A percentile compares a stretch with the other conserved stretches of the same genome.
phyloP scores from a whole-genome alignment of 495 filamentous ascomycete genomes.

The Penicillium crystallinum region DNA sequence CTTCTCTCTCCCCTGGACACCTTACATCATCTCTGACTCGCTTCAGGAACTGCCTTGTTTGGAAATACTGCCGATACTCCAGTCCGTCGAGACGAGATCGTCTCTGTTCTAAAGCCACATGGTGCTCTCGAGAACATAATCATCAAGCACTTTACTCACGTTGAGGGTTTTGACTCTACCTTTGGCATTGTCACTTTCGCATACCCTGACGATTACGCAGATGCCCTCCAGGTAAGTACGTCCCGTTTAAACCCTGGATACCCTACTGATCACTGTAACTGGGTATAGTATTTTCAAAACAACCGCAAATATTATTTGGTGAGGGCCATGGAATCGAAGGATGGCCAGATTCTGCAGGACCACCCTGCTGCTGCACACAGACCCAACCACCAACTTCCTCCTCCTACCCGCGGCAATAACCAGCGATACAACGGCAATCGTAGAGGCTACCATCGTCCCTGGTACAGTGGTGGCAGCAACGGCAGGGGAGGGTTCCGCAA shows the following conservation, averaged over 20 bases:
- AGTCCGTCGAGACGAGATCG: neutral
- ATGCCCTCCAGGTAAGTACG: neutral
- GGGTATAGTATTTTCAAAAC: neutral
- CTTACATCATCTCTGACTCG: neutral
- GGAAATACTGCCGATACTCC: neutral
- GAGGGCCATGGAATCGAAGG: neutral
- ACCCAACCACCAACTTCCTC: neutral
- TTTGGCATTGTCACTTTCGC: neutral
- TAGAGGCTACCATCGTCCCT: neutral
- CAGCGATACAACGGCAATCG: neutral
- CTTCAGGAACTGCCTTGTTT: neutral
- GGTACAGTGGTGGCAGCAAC: neutral
- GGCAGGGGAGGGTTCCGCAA: neutral
- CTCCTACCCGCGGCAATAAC: neutral
- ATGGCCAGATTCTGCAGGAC: neutral
- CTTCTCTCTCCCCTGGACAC: neutral
- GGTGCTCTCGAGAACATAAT: neutral
- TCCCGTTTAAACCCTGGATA: neutral
- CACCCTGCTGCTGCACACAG: neutral
- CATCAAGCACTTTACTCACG: neutral
- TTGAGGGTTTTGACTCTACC: neutral
- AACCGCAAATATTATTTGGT: neutral
- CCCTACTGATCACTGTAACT: neutral
- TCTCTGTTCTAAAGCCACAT: neutral
- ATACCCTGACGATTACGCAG: neutral